phyloP scores from a whole-genome alignment of 1,139 yeast genomes.

The Kluyveromyces marxianus region DNA sequence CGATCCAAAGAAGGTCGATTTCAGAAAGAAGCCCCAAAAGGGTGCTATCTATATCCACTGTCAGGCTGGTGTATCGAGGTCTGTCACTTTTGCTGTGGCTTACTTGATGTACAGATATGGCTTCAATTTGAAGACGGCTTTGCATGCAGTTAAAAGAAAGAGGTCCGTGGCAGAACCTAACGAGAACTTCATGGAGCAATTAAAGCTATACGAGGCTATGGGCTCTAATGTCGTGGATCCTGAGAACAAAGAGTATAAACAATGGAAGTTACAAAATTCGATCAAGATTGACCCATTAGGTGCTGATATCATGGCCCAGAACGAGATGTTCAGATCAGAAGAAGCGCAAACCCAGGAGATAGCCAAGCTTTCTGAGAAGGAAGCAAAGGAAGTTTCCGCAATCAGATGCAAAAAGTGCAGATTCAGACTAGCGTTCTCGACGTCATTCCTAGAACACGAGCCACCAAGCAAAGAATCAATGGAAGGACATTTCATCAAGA shows the following conservation, averaged over 20 bases:
- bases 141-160: constrained; percentile 63
- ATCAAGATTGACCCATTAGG: constrained; percentile 33
- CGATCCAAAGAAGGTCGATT: constrained; percentile 26
- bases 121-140: constrained; percentile 50
- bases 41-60: constrained; percentile 53
- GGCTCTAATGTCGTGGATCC: constrained; percentile 34
- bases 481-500: constrained; percentile 56
- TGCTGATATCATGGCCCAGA: constrained; percentile 25
- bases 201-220: constrained; percentile 50
- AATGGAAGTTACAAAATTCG: constrained; percentile 41
- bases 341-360: constrained; percentile 23
- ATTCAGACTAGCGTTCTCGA: constrained; percentile 39
- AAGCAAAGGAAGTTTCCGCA: constrained; percentile 27
- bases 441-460: constrained; percentile 50
- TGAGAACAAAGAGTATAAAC: constrained; percentile 40
- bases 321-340: constrained; percentile 26
- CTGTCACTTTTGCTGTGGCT: constrained; percentile 65
- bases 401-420: constrained; percentile 70
- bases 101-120: constrained; percentile 71
- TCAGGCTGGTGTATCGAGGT: constrained; percentile 84
- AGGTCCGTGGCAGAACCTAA: constrained; percentile 64
- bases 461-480: constrained; percentile 54
- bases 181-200: constrained; percentile 64
- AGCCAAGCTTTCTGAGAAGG: constrained; percentile 24
- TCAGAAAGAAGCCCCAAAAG: constrained; percentile 37